These are phyloP conservation scores for Rhododendron vialii DNA, from an alignment of 148 eudicot species.

Conservation along the genomic window DNA sequence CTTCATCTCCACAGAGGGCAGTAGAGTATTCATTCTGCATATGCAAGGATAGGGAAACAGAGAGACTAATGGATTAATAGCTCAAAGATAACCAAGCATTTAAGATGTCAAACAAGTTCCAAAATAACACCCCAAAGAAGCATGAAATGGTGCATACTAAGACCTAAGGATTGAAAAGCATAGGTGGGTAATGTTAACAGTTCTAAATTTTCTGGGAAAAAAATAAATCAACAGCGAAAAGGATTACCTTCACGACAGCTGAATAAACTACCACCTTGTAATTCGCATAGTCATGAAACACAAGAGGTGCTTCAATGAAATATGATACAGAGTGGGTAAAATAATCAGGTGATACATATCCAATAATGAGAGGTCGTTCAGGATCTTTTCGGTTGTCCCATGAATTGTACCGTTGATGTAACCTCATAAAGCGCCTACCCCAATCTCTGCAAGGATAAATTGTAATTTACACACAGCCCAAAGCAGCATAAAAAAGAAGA, in stretches of 20 bases:
- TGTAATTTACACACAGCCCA: slow-evolving; percentile 12
- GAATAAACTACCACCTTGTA: slow-evolving; percentile 92
- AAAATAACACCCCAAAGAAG: background rate
- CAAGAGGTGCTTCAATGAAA: slow-evolving; percentile 90
- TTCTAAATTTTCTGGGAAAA: background rate
- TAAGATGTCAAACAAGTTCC: background rate
- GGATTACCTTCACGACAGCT: slow-evolving; percentile 88
- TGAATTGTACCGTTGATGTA: slow-evolving; percentile 76
- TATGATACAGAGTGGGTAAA: slow-evolving; percentile 99
- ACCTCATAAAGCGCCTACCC: slow-evolving; percentile 88
- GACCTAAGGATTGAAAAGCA: background rate
- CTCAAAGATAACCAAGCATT: background rate
- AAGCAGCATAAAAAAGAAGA: background rate
- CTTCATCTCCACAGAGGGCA: slow-evolving; percentile 5
- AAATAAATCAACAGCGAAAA: background rate
- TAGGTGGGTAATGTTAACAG: background rate
- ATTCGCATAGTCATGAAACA: slow-evolving; percentile 68
- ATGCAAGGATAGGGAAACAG: background rate
- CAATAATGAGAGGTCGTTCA: slow-evolving; percentile 77
- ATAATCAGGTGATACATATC: slow-evolving; percentile 98
- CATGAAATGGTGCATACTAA: background rate
- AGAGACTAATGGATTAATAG: background rate
- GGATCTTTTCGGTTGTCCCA: slow-evolving; percentile 93
- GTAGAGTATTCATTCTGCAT: background rate
- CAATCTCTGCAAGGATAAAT: slow-evolving; percentile 70